Conservation (phyloP, 805 yeast species). For the Monosporozyma aerobia region DNA sequence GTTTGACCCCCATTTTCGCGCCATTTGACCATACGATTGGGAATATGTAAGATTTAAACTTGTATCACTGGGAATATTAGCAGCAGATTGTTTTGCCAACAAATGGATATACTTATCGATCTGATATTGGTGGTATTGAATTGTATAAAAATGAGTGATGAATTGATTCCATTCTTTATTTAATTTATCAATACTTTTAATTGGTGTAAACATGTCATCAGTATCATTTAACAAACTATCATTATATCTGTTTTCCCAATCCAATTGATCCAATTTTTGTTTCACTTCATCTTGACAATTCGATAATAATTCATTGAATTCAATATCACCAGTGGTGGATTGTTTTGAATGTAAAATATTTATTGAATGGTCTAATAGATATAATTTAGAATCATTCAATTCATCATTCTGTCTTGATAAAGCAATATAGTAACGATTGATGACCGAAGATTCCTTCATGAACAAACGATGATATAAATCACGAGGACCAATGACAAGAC, state of each 20-base stretch:
- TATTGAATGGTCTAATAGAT: slow-evolving; percentile 20
- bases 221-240: background rate
- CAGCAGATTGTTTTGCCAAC: slow-evolving; percentile 12
- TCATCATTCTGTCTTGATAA: slow-evolving; percentile 28
- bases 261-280: slow-evolving; percentile 11
- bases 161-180: slow-evolving; percentile 24
- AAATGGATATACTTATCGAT: slow-evolving; percentile 22
- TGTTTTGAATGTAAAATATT: slow-evolving; percentile 16
- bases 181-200: slow-evolving; percentile 8
- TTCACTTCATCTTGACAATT: slow-evolving; percentile 26
- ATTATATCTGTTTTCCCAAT: slow-evolving; percentile 1
- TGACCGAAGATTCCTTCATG: background rate
- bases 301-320: slow-evolving; percentile 17
- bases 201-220: background rate
- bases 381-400: slow-evolving; percentile 22
- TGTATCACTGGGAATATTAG: background rate
- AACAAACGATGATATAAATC: slow-evolving; percentile 12
- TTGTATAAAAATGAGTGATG: slow-evolving; percentile 24
- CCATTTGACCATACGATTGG: slow-evolving; percentile 3
- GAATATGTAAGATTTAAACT: background rate
- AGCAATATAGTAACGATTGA: slow-evolving; percentile 20
- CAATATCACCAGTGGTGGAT: slow-evolving; percentile 14
- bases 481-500: slow-evolving; percentile 23
- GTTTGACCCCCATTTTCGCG: slow-evolving; percentile 2
- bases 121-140: slow-evolving; percentile 18